phyloP scores from a whole-genome alignment of 371 early-diverging fungal genomes.

The Syncephalastrum monosporum region DNA sequence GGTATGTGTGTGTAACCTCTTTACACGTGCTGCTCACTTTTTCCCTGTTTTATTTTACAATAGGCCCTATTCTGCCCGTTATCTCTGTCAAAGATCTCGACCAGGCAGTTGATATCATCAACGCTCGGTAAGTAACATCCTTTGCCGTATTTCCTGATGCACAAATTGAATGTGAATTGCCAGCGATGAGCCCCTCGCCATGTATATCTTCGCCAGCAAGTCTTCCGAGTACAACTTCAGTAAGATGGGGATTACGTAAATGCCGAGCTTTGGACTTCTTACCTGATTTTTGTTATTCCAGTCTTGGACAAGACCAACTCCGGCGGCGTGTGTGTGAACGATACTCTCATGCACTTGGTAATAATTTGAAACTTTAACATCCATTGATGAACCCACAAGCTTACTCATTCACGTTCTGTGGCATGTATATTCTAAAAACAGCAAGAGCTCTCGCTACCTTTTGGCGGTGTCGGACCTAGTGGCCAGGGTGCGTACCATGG shows the following conservation, averaged over 20 bases:
- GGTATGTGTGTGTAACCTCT: conserved; percentile 20
- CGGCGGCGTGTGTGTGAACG: conserved; percentile 73
- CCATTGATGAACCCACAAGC: too few species aligned
- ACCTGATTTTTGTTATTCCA: conserved; percentile 16
- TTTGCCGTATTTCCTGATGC: not conserved
- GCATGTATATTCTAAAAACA: not conserved
- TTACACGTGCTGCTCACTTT: not conserved
- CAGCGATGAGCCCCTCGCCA: conserved; percentile 67
- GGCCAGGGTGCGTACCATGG: conserved; percentile 87
- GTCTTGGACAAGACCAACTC: conserved; percentile 56
- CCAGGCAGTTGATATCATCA: conserved; percentile 65
- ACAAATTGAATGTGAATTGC: not conserved
- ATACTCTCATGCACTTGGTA: conserved; percentile 59
- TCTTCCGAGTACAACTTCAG: conserved; percentile 30
- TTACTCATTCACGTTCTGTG: too few species aligned
- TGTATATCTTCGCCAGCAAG: conserved; percentile 60
- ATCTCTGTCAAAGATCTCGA: conserved; percentile 70
- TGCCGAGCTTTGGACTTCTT: not conserved
- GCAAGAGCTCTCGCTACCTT: conserved; percentile 63
- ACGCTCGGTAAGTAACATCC: conserved; percentile 20
- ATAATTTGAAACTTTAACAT: too few species aligned
- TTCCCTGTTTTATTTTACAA: not conserved
- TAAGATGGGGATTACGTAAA: conserved; percentile 14
- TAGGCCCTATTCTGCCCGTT: conserved; percentile 73
- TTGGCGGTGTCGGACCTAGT: conserved; percentile 85